Evolutionary conservation across 2,329 filamentous ascomycete species (phyloP).

Genomic region (Alternaria conjuncta): DNA sequence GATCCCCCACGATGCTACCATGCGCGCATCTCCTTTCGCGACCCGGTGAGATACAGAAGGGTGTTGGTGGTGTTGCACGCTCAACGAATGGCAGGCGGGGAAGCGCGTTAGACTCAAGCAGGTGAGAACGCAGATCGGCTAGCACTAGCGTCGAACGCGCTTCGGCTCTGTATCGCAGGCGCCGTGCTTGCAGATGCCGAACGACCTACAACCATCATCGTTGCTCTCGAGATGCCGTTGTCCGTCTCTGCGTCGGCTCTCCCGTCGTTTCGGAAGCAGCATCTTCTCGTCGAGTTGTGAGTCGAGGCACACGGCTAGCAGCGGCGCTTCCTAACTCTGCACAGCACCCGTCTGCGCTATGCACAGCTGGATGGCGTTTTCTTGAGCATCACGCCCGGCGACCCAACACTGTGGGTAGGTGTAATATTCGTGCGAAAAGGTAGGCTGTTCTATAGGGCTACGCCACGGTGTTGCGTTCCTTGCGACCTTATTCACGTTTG

Average conservation of each 20-base stretch:
- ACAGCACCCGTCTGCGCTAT: constrained; percentile 79
- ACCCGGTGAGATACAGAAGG: background rate
- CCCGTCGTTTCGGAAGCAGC: constrained; percentile 70
- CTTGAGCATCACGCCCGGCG: constrained; percentile 80
- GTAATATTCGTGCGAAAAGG: constrained; percentile 90
- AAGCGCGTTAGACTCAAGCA: constrained; percentile 4
- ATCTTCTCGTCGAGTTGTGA: constrained; percentile 83
- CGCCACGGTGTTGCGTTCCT: constrained; percentile 12
- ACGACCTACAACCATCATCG: constrained; percentile 10
- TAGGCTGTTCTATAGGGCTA: constrained; percentile 49
- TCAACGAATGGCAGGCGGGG: background rate
- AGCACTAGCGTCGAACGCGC: constrained; percentile 15
- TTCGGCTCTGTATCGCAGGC: background rate
- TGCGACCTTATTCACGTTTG: constrained; percentile 33
- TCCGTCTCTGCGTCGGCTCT: constrained; percentile 33
- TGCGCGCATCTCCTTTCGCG: constrained; percentile 24
- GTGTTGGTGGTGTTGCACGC: constrained; percentile 6
- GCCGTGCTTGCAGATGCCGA: constrained; percentile 7
- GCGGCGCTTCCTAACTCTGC: constrained; percentile 30
- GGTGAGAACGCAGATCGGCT: constrained; percentile 14
- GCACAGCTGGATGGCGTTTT: constrained; percentile 87
- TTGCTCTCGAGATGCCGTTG: constrained; percentile 29
- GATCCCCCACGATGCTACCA: constrained; percentile 1
- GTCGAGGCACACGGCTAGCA: constrained; percentile 42
- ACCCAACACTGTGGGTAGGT: constrained; percentile 85